A percentile compares a stretch with the other conserved stretches of the same genome.
phyloP scores from a whole-genome alignment of 306 rosid genomes.

The Prosopis cineraria region DNA sequence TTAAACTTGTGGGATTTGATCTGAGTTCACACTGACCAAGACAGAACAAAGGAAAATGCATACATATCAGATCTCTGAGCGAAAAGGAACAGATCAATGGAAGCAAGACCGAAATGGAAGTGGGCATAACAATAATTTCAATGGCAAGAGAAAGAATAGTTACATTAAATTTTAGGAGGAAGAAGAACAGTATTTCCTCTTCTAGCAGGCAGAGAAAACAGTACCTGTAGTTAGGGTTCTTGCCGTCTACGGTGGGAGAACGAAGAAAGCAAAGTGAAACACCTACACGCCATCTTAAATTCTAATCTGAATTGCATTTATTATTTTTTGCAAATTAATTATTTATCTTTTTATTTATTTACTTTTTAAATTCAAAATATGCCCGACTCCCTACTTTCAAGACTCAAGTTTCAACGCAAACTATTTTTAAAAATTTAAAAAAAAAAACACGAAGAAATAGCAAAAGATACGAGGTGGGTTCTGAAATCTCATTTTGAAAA shows the following conservation, averaged over 20 bases:
- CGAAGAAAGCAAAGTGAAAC: conserved; percentile 31
- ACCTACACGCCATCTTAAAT: conserved; percentile 45
- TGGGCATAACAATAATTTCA: background rate
- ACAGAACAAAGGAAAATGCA: background rate
- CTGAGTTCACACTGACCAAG: conserved; percentile 21
- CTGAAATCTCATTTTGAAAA: background rate
- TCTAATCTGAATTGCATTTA: conserved; percentile 6
- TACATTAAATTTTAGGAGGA: conserved; percentile 22
- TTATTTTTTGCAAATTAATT: background rate
- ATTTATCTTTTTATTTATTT: background rate
- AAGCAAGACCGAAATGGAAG: background rate
- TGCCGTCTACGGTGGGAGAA: conserved; percentile 46
- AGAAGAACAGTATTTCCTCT: conserved; percentile 7
- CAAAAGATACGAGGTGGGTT: background rate
- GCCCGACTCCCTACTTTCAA: background rate
- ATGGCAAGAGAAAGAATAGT: background rate
- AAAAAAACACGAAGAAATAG: background rate
- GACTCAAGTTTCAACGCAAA: background rate
- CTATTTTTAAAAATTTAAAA: no score
- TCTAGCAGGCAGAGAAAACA: conserved; percentile 28
- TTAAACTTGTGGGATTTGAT: conserved; percentile 12
- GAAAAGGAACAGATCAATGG: conserved; percentile 29
- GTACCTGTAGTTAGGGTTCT: conserved; percentile 62
- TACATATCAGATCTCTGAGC: conserved; percentile 37
- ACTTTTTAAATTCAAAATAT: background rate